Conservation (phyloP, 73 alveolate species). For the Paramecium sexaurelia region DNA sequence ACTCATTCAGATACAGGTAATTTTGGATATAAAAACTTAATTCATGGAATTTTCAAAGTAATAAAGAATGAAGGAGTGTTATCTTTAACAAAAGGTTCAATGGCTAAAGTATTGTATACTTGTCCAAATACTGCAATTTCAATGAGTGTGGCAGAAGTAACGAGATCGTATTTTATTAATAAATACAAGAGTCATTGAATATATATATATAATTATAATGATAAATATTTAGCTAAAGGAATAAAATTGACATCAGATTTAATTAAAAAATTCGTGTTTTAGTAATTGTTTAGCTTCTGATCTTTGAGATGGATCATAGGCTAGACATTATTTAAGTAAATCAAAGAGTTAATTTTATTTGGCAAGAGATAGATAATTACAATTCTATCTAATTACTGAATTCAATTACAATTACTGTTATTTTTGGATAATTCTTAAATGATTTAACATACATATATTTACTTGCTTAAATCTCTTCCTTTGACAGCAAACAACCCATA, state of each 20-base stretch:
- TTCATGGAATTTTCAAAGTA: constrained; percentile 80
- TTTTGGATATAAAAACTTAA: constrained; percentile 82
- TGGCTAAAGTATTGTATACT: constrained; percentile 81
- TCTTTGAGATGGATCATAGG: not conserved
- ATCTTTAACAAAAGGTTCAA: constrained; percentile 85
- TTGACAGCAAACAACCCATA: constrained; percentile 67
- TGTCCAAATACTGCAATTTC: constrained; percentile 84
- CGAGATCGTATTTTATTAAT: constrained; percentile 57
- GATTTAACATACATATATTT: not conserved
- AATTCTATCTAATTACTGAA: not conserved
- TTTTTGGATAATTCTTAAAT: constrained; percentile 17
- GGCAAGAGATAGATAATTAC: not conserved
- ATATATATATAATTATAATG: not conserved
- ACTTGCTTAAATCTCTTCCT: constrained; percentile 59
- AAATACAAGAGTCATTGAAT: not conserved
- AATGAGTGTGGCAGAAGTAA: constrained; percentile 77
- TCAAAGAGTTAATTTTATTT: constrained; percentile 1
- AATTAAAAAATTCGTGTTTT: constrained; percentile 19
- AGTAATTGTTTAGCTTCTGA: not conserved
- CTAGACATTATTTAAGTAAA: constrained; percentile 19
- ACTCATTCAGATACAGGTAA: constrained; percentile 1
- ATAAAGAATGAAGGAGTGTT: constrained; percentile 81
- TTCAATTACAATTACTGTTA: not conserved
- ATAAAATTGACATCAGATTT: not conserved
- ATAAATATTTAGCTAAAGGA: not conserved